A percentile compares a stretch with the other conserved stretches of the same genome.
Evolutionary conservation across 306 rosid species (phyloP).

Genomic region (Malus fusca): DNA sequence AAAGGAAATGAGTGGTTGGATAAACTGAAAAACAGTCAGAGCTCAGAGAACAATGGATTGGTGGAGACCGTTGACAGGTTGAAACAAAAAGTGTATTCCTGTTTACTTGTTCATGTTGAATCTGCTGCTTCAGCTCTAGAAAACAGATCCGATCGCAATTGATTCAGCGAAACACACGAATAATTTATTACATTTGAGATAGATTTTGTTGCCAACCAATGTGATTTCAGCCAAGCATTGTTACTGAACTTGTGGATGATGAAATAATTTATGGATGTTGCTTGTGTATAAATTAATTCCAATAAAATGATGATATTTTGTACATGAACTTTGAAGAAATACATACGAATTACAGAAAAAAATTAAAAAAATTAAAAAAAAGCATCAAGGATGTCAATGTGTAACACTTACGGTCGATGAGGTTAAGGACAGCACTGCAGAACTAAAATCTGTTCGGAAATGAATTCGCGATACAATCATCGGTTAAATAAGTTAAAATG

Average conservation of each 20-base stretch:
- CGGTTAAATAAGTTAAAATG: not conserved
- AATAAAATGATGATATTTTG: not conserved
- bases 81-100: constrained; percentile 65
- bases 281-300: constrained; percentile 1
- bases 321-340: not conserved
- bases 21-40: constrained; percentile 35
- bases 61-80: constrained; percentile 50
- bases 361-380: too few species aligned
- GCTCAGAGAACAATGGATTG: constrained; percentile 31
- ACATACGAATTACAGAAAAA: not conserved
- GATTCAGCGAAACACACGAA: constrained; percentile 17
- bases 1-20: constrained; percentile 90
- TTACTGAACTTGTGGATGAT: not conserved
- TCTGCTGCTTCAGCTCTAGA: constrained; percentile 85
- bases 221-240: constrained; percentile 15
- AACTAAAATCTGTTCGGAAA: not conserved
- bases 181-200: constrained; percentile 30
- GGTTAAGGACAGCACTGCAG: not conserved
- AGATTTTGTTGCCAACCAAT: constrained; percentile 8
- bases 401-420: not conserved
- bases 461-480: not conserved
- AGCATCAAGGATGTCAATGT: not conserved
- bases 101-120: constrained; percentile 69
- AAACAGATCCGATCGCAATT: constrained; percentile 36
- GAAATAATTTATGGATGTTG: constrained; percentile 11